Percentiles rank a stretch among this genome's conserved stretches.
These are phyloP conservation scores for Conidiobolus incongruus DNA, from an alignment of 371 early-diverging fungal genomes.

Conservation along the genomic window DNA sequence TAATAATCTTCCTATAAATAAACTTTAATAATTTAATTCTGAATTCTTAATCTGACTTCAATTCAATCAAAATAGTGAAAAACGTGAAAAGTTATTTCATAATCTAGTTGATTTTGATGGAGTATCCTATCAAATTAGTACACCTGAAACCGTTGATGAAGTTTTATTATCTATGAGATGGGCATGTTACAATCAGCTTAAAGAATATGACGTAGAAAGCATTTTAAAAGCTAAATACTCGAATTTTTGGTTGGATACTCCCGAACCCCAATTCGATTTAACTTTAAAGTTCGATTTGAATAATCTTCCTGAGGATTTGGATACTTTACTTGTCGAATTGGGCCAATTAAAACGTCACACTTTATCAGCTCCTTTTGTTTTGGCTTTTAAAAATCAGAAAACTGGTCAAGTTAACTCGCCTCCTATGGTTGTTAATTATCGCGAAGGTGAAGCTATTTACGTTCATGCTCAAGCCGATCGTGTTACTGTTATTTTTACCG, in stretches of 20 bases:
- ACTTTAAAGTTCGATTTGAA: constrained; percentile 62
- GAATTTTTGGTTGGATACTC: constrained; percentile 23
- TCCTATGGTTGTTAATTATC: constrained; percentile 77
- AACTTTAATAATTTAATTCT: too few species aligned
- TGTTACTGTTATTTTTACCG: constrained; percentile 90
- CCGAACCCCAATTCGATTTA: constrained; percentile 63
- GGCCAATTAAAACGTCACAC: constrained; percentile 78
- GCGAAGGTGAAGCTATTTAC: constrained; percentile 82
- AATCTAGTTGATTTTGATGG: constrained; percentile 90
- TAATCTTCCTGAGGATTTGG: constrained; percentile 39
- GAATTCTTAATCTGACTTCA: too few species aligned
- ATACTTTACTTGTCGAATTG: constrained; percentile 48
- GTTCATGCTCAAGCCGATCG: constrained; percentile 75
- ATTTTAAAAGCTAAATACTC: constrained; percentile 67
- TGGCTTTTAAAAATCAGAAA: constrained; percentile 66
- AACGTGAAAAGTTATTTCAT: constrained; percentile 60
- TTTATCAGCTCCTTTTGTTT: constrained; percentile 81
- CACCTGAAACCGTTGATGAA: constrained; percentile 36
- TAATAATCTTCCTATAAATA: too few species aligned
- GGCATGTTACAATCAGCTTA: constrained; percentile 58
- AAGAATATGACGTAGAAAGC: constrained; percentile 51
- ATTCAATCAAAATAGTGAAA: too few species aligned
- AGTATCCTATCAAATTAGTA: constrained; percentile 63
- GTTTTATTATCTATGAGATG: constrained; percentile 57
- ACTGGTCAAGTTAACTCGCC: constrained; percentile 35